Base-by-base conservation (phyloP, 441 rosid genomes). In the Populus hybrid region DNA sequence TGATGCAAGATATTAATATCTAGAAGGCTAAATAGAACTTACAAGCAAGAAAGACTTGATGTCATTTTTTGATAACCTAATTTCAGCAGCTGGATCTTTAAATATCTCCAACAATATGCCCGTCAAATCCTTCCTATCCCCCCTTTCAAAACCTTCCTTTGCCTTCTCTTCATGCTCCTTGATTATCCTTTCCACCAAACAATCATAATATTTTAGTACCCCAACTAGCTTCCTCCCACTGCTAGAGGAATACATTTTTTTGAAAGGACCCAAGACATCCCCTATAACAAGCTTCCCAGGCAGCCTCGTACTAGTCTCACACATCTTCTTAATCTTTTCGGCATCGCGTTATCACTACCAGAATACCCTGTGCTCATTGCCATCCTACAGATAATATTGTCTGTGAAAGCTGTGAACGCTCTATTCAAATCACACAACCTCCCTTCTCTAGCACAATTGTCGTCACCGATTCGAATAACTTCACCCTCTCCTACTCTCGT, bases 231-330 rank as follows among this genome's bases (percentile, higher is more conserved):
- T 91, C 85, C 82, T 85, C 70, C 91, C 91, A 6, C 79, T 90
- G 20, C 93, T 91, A 0, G 89, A 90, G 80, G 86, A 85, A 68
- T 90, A 92, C 11, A 89, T 53, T 10, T 88, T 53, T 83, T 84
- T 92, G 69, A 92, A 72, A 18, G 93, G 95, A 14, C 97, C 97
- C 80, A 92, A 89, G 26, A 90, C 84, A 67, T 91, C 95, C 8
- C 90, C 94, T 2, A 87, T 78, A 78, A 82, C 76, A 42, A 92
- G 72, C 83, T 85, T 91, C 70, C 92, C 91, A 0, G 88, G 89
- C 66, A 90, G 87, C 71, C 77, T 68, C 78, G 89, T 77, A 70
- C 87, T 84, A 40, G 88, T 84, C 81, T 69, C 80, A 16, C 89
- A 81, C 82, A 86, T 61, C 81, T 81, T 86, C 80, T 73, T 70